Conservation (phyloP, 495 filamentous ascomycete genomes). For the Aspergillus indologenus region DNA sequence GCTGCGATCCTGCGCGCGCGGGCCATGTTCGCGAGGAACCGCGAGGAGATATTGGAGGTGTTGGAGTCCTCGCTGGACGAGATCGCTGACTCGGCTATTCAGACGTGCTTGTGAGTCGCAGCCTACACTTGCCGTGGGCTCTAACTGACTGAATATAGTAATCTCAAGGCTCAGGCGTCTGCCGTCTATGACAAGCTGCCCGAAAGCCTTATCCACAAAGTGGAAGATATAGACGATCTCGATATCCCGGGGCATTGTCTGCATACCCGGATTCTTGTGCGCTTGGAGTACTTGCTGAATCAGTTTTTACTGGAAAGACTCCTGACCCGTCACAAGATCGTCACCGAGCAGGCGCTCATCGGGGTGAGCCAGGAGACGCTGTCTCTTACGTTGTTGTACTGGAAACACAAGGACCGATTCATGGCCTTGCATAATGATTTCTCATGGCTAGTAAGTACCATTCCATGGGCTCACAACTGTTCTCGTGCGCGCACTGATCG, state of each 20-base stretch:
- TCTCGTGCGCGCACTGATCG: not conserved
- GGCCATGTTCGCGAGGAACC: constrained; percentile 10
- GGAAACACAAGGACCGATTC: constrained; percentile 8
- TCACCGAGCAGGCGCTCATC: constrained; percentile 1
- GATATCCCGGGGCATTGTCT: not conserved
- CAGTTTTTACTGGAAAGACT: constrained; percentile 8
- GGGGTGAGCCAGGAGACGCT: constrained; percentile 7
- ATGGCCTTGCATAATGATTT: constrained; percentile 3
- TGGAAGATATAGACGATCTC: not conserved
- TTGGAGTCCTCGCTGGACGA: not conserved
- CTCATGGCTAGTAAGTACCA: constrained; percentile 6
- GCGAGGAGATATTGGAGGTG: constrained; percentile 7
- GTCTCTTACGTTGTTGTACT: constrained; percentile 2
- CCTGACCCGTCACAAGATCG: not conserved
- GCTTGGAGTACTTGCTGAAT: constrained; percentile 3
- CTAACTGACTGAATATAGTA: not conserved
- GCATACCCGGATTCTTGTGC: not conserved
- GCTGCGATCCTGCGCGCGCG: constrained; percentile 1
- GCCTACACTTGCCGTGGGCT: not conserved
- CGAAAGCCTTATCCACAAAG: not conserved
- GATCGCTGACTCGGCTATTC: not conserved
- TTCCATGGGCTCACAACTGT: not conserved
- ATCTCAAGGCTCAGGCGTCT: constrained; percentile 4
- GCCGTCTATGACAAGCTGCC: constrained; percentile 11
- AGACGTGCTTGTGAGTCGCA: not conserved